Evolutionary conservation across 805 yeast species (phyloP).

Genomic region (Debaryomyces prosopidis): DNA sequence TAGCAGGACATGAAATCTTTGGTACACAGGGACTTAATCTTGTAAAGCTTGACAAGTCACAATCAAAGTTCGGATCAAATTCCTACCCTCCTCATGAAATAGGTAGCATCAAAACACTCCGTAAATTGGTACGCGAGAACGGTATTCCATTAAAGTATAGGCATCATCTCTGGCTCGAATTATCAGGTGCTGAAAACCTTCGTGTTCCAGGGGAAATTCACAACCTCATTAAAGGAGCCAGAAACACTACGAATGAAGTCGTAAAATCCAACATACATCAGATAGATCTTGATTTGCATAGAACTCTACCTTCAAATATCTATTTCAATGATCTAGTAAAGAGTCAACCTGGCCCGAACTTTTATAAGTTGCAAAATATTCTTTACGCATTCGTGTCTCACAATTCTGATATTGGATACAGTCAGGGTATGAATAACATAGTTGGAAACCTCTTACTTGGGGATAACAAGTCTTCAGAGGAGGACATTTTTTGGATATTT

Average conservation of each 20-base stretch:
- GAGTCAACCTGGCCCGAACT: conserved; percentile 54
- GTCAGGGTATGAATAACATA: conserved; percentile 65
- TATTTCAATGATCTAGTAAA: conserved; percentile 43
- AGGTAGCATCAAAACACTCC: conserved; percentile 31
- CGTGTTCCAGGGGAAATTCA: conserved; percentile 50
- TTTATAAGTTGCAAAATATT: conserved; percentile 44
- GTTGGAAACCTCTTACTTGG: conserved; percentile 50
- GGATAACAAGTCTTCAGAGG: conserved; percentile 24
- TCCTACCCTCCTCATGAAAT: background rate
- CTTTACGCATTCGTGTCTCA: conserved; percentile 50
- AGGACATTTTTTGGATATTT: conserved; percentile 56
- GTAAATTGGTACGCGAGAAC: conserved; percentile 18
- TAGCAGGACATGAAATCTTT: conserved; percentile 25
- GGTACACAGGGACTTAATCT: conserved; percentile 42
- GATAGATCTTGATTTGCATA: conserved; percentile 51
- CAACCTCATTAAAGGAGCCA: conserved; percentile 21
- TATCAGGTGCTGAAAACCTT: conserved; percentile 49
- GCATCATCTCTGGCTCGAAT: conserved; percentile 51
- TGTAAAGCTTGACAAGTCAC: conserved; percentile 13
- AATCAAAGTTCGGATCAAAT: conserved; percentile 3
- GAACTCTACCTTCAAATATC: conserved; percentile 56
- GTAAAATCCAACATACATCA: conserved; percentile 43
- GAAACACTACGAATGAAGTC: conserved; percentile 7
- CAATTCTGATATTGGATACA: conserved; percentile 52
- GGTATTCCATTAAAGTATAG: conserved; percentile 54